phyloP scores from a whole-genome alignment of 352 stramenopile genomes.

The Phytophthora hibernalis region DNA sequence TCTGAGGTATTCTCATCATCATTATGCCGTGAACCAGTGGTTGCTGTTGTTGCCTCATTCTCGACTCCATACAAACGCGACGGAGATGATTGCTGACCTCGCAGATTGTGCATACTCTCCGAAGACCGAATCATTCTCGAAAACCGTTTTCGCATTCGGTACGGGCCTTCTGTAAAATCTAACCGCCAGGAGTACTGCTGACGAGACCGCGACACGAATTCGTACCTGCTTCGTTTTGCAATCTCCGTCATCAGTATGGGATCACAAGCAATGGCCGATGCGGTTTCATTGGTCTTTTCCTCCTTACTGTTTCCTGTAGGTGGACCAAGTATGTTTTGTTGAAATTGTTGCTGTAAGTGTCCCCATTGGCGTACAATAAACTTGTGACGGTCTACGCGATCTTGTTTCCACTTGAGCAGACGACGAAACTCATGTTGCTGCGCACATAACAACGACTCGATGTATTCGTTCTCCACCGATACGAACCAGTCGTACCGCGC shows the following conservation, averaged over 20 bases:
- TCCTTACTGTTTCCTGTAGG: background rate
- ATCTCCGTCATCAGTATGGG: conserved; percentile 19
- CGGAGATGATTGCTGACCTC: conserved; percentile 4
- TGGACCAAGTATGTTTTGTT: conserved; percentile 15
- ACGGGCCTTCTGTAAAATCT: conserved; percentile 74
- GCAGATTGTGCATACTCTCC: conserved; percentile 21
- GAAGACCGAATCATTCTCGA: conserved; percentile 27
- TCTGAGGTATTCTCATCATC: background rate
- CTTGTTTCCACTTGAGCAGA: conserved; percentile 74
- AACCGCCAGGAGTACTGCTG: conserved; percentile 39
- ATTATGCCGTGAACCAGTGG: background rate
- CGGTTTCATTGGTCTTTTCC: background rate
- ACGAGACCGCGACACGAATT: background rate
- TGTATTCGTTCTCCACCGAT: conserved; percentile 42
- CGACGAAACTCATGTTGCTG: conserved; percentile 64
- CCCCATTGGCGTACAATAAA: conserved; percentile 68
- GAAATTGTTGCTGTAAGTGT: conserved; percentile 37
- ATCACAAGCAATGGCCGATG: background rate
- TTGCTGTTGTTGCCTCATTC: background rate
- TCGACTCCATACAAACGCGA: background rate
- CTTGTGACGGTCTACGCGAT: conserved; percentile 69
- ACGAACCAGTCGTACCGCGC: conserved; percentile 52
- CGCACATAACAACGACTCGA: conserved; percentile 44
- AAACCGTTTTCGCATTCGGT: conserved; percentile 69
- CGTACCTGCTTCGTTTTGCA: conserved; percentile 20